Conservation (phyloP, 73 alveolate species). For the Paramecium primaurelia region DNA sequence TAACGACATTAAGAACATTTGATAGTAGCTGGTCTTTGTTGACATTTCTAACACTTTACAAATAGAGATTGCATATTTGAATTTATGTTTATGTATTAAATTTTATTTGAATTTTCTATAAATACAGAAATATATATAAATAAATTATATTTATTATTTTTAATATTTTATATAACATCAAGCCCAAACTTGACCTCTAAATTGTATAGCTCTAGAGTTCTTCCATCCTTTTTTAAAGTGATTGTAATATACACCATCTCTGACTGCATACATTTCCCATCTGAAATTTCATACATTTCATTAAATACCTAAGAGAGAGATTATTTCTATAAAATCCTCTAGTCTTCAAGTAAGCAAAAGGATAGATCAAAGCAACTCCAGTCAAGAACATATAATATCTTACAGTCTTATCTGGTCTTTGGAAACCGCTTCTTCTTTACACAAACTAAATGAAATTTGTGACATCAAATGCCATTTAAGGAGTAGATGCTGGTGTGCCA, state of each 20-base stretch:
- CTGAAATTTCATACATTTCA: not conserved
- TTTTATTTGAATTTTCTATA: not conserved
- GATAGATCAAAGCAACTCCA: conserved; percentile 37
- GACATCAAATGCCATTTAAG: conserved; percentile 96
- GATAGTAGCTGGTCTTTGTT: conserved; percentile 47
- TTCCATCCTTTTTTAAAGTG: conserved; percentile 53
- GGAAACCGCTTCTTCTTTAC: conserved; percentile 69
- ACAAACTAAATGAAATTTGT: conserved; percentile 81
- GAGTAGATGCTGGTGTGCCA: conserved; percentile 92
- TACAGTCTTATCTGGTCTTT: conserved; percentile 54
- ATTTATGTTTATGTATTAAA: not conserved
- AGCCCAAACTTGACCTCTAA: conserved; percentile 62
- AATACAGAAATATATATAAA: not conserved
- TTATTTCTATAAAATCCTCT: conserved; percentile 57
- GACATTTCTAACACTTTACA: conserved; percentile 18
- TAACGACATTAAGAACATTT: conserved; percentile 38
- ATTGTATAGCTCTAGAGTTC: conserved; percentile 56
- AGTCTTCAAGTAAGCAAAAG: conserved; percentile 57
- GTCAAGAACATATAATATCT: conserved; percentile 60
- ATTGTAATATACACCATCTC: conserved; percentile 63
- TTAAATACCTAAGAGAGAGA: conserved; percentile 33
- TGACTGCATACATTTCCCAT: conserved; percentile 63
- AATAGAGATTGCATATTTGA: conserved; percentile 37
- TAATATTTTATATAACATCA: not conserved
- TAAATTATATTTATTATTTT: not conserved